Conservation (phyloP, 2,329 filamentous ascomycete genomes). For the Microdochium trichocladiopsis region DNA sequence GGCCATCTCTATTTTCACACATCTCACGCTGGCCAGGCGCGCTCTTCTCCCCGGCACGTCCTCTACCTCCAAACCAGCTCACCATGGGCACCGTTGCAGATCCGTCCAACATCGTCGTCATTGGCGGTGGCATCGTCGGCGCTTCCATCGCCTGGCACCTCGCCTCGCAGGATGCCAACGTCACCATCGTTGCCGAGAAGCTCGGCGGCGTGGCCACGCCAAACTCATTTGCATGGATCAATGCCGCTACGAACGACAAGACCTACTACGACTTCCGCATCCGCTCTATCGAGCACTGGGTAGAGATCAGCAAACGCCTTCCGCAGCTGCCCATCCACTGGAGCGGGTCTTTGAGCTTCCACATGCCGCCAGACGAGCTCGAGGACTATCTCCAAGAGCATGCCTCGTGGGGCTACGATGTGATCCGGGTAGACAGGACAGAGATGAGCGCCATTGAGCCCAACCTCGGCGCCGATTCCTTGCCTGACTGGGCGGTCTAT, state of each 20-base stretch:
- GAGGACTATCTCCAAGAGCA: conserved; percentile 11
- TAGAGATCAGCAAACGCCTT: conserved; percentile 10
- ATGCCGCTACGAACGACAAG: conserved; percentile 17
- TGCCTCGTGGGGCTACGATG: conserved; percentile 18
- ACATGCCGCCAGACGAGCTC: conserved; percentile 14
- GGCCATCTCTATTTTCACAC: too few species aligned
- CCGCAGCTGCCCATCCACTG: conserved; percentile 15
- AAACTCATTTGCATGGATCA: conserved; percentile 24
- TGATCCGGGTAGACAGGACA: conserved; percentile 10
- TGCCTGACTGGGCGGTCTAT: conserved; percentile 14
- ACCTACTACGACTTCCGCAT: conserved; percentile 20
- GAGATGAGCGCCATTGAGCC: conserved; percentile 13
- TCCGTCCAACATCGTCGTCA: conserved; percentile 10
- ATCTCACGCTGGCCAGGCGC: too few species aligned
- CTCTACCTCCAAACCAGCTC: neutral
- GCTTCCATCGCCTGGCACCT: conserved; percentile 23
- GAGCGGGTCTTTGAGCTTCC: conserved; percentile 15
- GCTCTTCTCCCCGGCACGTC: neutral
- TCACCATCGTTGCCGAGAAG: conserved; percentile 18
- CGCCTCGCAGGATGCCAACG: conserved; percentile 9
- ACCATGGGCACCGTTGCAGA: neutral
- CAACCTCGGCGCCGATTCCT: conserved; percentile 5
- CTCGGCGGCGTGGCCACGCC: conserved; percentile 21
- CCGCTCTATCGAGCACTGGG: conserved; percentile 19
- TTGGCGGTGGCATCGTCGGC: conserved; percentile 19